These are phyloP conservation scores for Chaetomiaceae sp. DNA, from an alignment of 2,329 filamentous ascomycete genomes.

Conservation along the genomic window DNA sequence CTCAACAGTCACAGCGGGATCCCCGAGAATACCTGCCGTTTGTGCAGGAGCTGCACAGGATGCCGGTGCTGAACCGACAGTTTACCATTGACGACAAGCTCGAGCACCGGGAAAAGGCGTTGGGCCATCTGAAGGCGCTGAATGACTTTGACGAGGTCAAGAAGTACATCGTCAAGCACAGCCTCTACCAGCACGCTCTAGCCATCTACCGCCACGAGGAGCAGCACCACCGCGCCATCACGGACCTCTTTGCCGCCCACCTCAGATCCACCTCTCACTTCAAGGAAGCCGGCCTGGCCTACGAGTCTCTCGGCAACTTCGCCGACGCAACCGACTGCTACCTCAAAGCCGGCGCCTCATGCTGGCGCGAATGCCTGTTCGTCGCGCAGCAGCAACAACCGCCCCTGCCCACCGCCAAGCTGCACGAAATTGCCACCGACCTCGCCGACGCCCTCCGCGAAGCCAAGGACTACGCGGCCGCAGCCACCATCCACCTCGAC, in stretches of 20 bases:
- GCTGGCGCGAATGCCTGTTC: slow-evolving; percentile 88
- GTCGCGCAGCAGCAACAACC: slow-evolving; percentile 62
- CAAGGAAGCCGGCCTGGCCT: slow-evolving; percentile 82
- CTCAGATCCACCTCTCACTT: slow-evolving; percentile 70
- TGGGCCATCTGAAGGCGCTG: slow-evolving; percentile 67
- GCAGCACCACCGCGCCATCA: slow-evolving; percentile 60
- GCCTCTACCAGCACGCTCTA: slow-evolving; percentile 71
- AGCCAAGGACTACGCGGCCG: slow-evolving; percentile 73
- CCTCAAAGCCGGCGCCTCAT: slow-evolving; percentile 63
- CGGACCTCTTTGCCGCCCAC: slow-evolving; percentile 70
- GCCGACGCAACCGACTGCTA: slow-evolving; percentile 74
- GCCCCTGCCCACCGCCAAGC: slow-evolving; percentile 52
- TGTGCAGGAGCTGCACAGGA: slow-evolving; percentile 75
- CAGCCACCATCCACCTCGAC: slow-evolving; percentile 73
- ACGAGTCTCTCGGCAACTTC: slow-evolving; percentile 77
- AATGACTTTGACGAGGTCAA: slow-evolving; percentile 72
- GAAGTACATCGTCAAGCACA: slow-evolving; percentile 70
- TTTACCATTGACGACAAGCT: slow-evolving; percentile 90
- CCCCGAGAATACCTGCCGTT: slow-evolving; percentile 94
- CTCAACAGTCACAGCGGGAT: slow-evolving; percentile 93
- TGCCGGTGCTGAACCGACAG: slow-evolving; percentile 62
- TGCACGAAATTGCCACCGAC: slow-evolving; percentile 61
- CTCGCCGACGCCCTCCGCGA: slow-evolving; percentile 77
- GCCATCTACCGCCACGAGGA: slow-evolving; percentile 78
- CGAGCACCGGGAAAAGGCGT: slow-evolving; percentile 66